phyloP scores from a whole-genome alignment of 495 filamentous ascomycete genomes.

The Tuber calosporum region DNA sequence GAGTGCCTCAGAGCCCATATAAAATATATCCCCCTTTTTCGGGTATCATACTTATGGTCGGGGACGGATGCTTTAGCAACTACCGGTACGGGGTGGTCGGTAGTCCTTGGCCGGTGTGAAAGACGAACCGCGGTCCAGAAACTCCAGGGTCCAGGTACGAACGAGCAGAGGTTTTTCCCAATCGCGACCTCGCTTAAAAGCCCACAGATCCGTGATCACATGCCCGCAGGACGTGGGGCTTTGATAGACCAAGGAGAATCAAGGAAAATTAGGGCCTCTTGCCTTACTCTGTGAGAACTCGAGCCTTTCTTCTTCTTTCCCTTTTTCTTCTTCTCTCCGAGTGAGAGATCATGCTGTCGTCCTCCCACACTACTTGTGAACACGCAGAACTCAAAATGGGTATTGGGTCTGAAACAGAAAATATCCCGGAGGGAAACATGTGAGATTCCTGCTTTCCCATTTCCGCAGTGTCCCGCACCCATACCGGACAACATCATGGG shows the following conservation, averaged over 20 bases:
- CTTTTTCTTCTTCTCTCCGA: neutral
- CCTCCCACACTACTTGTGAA: neutral
- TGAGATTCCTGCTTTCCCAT: neutral
- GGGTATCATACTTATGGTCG: too few relatives aligned
- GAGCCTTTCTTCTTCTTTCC: too few relatives aligned
- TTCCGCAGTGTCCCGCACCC: too few relatives aligned
- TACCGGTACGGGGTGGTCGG: neutral
- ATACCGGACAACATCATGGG: neutral
- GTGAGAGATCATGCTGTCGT: neutral
- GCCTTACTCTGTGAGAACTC: neutral
- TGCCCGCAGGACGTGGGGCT: neutral
- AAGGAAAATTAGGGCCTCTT: neutral
- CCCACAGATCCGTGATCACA: neutral
- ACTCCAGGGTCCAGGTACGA: neutral
- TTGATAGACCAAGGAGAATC: neutral
- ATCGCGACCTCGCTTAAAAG: neutral
- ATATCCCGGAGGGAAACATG: neutral
- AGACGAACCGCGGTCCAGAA: neutral
- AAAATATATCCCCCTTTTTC: too few relatives aligned
- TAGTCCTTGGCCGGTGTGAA: neutral
- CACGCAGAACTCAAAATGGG: neutral
- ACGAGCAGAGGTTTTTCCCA: neutral
- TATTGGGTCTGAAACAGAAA: neutral
- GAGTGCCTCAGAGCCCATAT: too few relatives aligned
- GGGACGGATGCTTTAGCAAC: neutral